A percentile compares a stretch with the other conserved stretches of the same genome.
Conservation (phyloP, 2,329 filamentous ascomycete species). For the Fusarium tricinctum region DNA sequence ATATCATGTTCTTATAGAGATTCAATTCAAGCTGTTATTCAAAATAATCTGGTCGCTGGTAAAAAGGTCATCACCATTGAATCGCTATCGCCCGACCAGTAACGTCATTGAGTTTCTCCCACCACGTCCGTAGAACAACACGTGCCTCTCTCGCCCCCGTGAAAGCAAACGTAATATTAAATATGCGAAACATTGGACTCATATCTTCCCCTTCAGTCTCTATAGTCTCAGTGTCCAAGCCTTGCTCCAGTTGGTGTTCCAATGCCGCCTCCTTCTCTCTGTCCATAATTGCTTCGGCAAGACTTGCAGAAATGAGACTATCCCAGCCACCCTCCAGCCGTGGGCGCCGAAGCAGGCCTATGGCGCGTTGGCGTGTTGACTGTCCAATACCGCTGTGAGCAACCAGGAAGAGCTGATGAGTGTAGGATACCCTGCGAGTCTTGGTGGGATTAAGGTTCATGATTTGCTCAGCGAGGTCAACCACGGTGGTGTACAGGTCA, state of each 20-base stretch:
- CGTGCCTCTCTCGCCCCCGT: constrained; percentile 5
- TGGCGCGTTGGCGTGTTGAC: background rate
- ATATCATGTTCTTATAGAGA: no score
- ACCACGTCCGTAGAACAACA: constrained; percentile 16
- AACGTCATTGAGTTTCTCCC: background rate
- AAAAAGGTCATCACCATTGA: no score
- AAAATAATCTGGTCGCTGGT: no score
- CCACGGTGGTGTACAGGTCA: background rate
- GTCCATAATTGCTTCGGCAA: constrained; percentile 19
- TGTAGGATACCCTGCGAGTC: background rate
- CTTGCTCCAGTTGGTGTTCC: constrained; percentile 1
- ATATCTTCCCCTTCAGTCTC: background rate
- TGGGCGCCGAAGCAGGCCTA: background rate
- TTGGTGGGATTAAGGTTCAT: background rate
- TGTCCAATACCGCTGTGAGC: constrained; percentile 5
- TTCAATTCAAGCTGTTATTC: no score
- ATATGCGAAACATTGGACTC: constrained; percentile 26
- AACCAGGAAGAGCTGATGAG: constrained; percentile 3
- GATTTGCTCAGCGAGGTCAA: constrained; percentile 5
- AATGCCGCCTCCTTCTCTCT: constrained; percentile 11
- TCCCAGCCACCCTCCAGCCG: constrained; percentile 17
- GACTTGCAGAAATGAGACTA: constrained; percentile 15
- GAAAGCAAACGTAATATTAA: constrained; percentile 19
- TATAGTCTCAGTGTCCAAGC: no score
- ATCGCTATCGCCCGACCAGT: background rate